A percentile compares a stretch with the other conserved stretches of the same genome.
These are phyloP conservation scores for Citrus hindsii DNA, from an alignment of 345 rosid genomes.

Conservation along the genomic window DNA sequence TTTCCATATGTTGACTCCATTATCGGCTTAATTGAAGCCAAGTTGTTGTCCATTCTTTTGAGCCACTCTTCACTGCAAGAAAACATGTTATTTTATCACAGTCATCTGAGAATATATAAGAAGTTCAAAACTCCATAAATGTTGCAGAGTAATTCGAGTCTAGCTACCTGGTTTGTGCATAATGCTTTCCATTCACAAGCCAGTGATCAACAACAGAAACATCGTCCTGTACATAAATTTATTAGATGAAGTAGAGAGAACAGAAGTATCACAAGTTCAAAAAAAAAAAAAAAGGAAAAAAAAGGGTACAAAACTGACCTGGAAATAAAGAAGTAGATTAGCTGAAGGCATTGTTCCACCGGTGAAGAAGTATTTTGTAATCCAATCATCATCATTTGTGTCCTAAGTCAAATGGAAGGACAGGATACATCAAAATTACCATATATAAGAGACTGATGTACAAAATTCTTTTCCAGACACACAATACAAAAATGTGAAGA, in stretches of 20 bases:
- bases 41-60: slow-evolving; percentile 72
- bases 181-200: slow-evolving; percentile 83
- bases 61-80: slow-evolving; percentile 78
- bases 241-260: not conserved
- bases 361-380: slow-evolving; percentile 76
- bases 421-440: not conserved
- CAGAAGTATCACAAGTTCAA: not conserved
- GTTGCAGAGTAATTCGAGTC: not conserved
- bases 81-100: not conserved
- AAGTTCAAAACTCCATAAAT: not conserved
- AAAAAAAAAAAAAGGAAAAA: not conserved
- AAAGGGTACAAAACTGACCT: slow-evolving; percentile 34
- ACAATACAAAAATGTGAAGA: not conserved
- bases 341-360: slow-evolving; percentile 95
- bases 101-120: not conserved
- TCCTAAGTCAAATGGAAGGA: slow-evolving; percentile 36
- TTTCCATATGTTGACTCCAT: slow-evolving; percentile 82
- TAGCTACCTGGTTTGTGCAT: slow-evolving; percentile 68
- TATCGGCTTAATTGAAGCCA: slow-evolving; percentile 46
- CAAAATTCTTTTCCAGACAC: not conserved
- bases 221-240: slow-evolving; percentile 42
- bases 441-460: not conserved
- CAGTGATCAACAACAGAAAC: slow-evolving; percentile 72
- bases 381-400: slow-evolving; percentile 87
- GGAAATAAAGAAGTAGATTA: slow-evolving; percentile 83